Evolutionary conservation across 2,329 filamentous ascomycete species (phyloP).

Genomic region (Podosphaera fusca): DNA sequence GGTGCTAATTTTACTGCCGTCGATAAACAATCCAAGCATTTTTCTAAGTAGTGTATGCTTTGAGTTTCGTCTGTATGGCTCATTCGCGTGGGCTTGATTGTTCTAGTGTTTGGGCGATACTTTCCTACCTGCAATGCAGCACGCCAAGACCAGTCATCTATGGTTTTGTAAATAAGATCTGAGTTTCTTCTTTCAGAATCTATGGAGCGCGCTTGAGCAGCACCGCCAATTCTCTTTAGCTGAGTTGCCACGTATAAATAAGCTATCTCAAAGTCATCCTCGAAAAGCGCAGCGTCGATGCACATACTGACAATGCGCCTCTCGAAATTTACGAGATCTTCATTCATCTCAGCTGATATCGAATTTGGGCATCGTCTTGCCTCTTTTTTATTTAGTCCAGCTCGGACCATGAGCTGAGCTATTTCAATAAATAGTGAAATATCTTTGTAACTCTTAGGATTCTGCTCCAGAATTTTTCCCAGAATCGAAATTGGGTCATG

Average conservation of each 20-base stretch:
- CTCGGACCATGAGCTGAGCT: constrained; percentile 40
- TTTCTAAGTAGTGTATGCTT: constrained; percentile 50
- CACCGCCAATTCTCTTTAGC: constrained; percentile 23
- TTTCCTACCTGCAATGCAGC: constrained; percentile 60
- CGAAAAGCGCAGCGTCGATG: constrained; percentile 49
- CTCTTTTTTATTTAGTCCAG: constrained; percentile 22
- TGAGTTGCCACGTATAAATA: constrained; percentile 64
- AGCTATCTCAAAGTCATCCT: constrained; percentile 67
- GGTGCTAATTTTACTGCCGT: constrained; percentile 56
- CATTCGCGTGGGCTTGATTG: constrained; percentile 31
- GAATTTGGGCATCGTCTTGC: constrained; percentile 1
- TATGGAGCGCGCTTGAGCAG: constrained; percentile 7
- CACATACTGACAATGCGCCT: constrained; percentile 59
- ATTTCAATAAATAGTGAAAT: constrained; percentile 51
- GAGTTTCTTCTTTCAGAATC: background rate
- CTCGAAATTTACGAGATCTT: constrained; percentile 22
- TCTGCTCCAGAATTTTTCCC: constrained; percentile 52
- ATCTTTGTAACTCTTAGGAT: constrained; percentile 48
- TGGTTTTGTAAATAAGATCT: constrained; percentile 2
- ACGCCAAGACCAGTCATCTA: constrained; percentile 53
- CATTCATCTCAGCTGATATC: background rate
- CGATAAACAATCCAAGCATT: constrained; percentile 58
- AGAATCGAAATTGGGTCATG: constrained; percentile 53
- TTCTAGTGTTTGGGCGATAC: constrained; percentile 34
- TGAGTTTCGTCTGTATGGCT: constrained; percentile 25